Evolutionary conservation across 768 basidiomycete genomes (phyloP), one percentile per base, ranked within the genome.

Genomic region (Trametes cinnabarina): DNA sequence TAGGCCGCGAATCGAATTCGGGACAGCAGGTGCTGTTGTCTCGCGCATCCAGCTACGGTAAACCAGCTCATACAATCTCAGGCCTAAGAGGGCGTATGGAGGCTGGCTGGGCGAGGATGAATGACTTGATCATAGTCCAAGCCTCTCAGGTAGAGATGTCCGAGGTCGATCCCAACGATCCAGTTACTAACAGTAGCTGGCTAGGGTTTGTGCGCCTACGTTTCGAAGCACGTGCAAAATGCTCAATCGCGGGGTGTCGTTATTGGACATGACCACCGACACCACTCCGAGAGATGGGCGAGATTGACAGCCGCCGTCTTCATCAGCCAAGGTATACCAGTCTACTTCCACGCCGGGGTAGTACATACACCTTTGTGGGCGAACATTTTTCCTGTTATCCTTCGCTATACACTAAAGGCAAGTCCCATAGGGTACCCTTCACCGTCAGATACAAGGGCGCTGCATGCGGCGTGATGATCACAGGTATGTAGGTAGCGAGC

Each of bases 91-190:
- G 86, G 1, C 79, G 74, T 61, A 94, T 95, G 93, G 87, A 90
- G 63, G 92, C 92, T 8, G 93, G 93, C 1, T 93, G 88, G 82
- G 80, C 89, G n/a, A 81, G 89, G 54, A 94, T 95, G 90, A 95
- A 95, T 67, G 90, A 94, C 70, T 72, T 95, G 55, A 89, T 84
- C 47, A 75, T 93, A 51, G 85, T 90, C 41, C 91, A 93, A 67
- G 81, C 90, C 10, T 90, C 90, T 14, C 90, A 94, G 78, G 91
- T 83, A 41, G 14, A n/a, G 6, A 39, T 6, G 30, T 22, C 19
- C 23, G 35, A 43, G 12, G 25, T 42, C 22, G 10, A 4, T 15
- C 20, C 25, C 15, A n/a, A n/a, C 20, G 17, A 20, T 15, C 28
- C 30, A 30, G 17, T 15, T 22, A 30, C 25, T 23, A 0, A 11